A percentile compares a stretch with the other conserved stretches of the same genome.
Evolutionary conservation across 257 asterid genomes (phyloP).

Genomic region (Lavandula angustifolia): DNA sequence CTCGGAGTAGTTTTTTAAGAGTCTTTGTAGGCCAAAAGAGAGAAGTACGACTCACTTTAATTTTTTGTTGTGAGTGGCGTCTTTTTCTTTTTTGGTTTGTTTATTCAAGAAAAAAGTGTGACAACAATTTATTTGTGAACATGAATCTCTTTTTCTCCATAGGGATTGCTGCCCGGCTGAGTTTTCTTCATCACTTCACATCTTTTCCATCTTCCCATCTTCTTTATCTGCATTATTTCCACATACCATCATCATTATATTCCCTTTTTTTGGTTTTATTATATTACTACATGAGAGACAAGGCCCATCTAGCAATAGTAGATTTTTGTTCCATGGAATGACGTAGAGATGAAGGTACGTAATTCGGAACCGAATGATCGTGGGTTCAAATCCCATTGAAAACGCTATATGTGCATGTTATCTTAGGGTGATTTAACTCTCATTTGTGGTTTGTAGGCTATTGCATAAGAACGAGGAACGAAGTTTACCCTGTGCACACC

Average conservation of each 20-base stretch:
- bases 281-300: not conserved
- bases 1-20: too few species aligned
- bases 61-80: not conserved
- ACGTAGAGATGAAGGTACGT: too few species aligned
- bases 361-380: too few species aligned
- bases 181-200: not conserved
- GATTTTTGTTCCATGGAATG: too few species aligned
- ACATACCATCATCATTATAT: not conserved
- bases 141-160: constrained; percentile 26
- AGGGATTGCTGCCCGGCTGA: constrained; percentile 38
- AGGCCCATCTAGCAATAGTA: not conserved
- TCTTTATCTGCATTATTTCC: constrained; percentile 24
- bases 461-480: too few species aligned
- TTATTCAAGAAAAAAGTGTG: constrained; percentile 36
- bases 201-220: constrained; percentile 24
- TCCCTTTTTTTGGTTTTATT: not conserved
- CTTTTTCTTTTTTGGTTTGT: constrained; percentile 31
- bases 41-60: too few species aligned
- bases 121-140: constrained; percentile 36
- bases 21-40: too few species aligned
- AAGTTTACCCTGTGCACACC: too few species aligned
- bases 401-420: too few species aligned
- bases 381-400: too few species aligned
- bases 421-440: too few species aligned
- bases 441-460: too few species aligned